Percentiles rank a stretch among this genome's conserved stretches.
phyloP scores from a whole-genome alignment of 2,329 filamentous ascomycete species.

The Claviceps quebecensis region DNA sequence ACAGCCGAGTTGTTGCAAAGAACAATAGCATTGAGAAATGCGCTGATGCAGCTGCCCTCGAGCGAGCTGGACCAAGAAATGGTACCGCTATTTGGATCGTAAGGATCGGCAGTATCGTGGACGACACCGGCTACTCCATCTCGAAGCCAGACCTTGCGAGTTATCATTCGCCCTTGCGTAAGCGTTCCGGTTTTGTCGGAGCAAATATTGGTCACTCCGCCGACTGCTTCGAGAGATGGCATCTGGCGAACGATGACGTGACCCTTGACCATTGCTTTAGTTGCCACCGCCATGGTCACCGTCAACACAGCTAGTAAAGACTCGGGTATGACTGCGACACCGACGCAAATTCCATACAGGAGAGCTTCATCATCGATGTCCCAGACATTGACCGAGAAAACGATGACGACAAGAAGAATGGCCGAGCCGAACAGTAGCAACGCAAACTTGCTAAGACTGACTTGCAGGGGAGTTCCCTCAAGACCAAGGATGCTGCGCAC shows the following conservation, averaged over 20 bases:
- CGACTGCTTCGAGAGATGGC: slow-evolving; percentile 51
- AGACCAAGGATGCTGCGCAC: slow-evolving; percentile 45
- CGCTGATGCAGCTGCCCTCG: slow-evolving; percentile 26
- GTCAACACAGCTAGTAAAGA: slow-evolving; percentile 57
- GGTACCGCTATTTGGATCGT: slow-evolving; percentile 44
- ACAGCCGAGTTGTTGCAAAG: slow-evolving; percentile 48
- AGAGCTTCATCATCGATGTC: slow-evolving; percentile 40
- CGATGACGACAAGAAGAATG: slow-evolving; percentile 44
- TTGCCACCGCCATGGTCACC: slow-evolving; percentile 55
- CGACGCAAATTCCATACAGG: slow-evolving; percentile 47
- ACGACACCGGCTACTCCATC: slow-evolving; percentile 38
- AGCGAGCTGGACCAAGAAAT: slow-evolving; percentile 30
- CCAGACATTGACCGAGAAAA: slow-evolving; percentile 45
- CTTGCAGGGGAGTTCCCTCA: slow-evolving; percentile 70
- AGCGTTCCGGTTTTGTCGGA: slow-evolving; percentile 59
- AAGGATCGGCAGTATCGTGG: slow-evolving; percentile 41
- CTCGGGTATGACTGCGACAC: slow-evolving; percentile 50
- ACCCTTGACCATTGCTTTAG: slow-evolving; percentile 48
- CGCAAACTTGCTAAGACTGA: slow-evolving; percentile 74
- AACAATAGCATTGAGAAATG: slow-evolving; percentile 40
- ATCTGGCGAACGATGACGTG: slow-evolving; percentile 54
- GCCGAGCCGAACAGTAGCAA: slow-evolving; percentile 65
- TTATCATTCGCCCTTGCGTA: slow-evolving; percentile 53
- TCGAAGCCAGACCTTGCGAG: slow-evolving; percentile 46
- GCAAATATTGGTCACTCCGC: slow-evolving; percentile 56